These are phyloP conservation scores for Phytopythium montanum DNA, from an alignment of 352 stramenopile species.

Conservation along the genomic window DNA sequence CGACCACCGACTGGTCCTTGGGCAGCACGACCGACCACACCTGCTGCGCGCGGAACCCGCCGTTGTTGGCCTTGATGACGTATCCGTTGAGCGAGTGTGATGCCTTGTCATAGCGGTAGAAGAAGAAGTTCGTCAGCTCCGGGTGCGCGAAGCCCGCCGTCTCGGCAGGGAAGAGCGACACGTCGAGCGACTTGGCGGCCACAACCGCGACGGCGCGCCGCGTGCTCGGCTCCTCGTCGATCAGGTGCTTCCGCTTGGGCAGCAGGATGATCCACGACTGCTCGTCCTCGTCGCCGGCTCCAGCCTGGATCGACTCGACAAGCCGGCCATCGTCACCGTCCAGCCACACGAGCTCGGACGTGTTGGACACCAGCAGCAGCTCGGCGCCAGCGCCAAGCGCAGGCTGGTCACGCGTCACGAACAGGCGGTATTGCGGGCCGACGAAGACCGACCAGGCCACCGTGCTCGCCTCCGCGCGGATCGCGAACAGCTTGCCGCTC, in stretches of 20 bases:
- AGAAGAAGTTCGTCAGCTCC: conserved; percentile 74
- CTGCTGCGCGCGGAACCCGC: conserved; percentile 37
- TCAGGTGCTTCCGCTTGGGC: conserved; percentile 63
- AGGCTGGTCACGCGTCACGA: conserved; percentile 75
- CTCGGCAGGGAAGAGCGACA: conserved; percentile 55
- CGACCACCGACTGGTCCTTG: conserved; percentile 46
- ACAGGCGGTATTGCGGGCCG: conserved; percentile 64
- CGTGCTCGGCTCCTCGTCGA: conserved; percentile 48
- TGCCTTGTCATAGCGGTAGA: conserved; percentile 62
- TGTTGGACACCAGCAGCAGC: conserved; percentile 61
- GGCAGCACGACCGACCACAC: conserved; percentile 75
- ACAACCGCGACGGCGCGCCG: conserved; percentile 64
- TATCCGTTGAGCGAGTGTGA: conserved; percentile 54
- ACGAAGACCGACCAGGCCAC: conserved; percentile 73
- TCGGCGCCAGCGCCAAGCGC: conserved; percentile 68
- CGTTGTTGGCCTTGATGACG: conserved; percentile 31
- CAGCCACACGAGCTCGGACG: conserved; percentile 60
- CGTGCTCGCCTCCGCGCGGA: conserved; percentile 69
- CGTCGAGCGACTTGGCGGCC: conserved; percentile 37
- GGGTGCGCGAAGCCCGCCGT: conserved; percentile 35
- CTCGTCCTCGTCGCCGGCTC: conserved; percentile 7
- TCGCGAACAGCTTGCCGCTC: conserved; percentile 77
- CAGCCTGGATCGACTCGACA: conserved; percentile 32
- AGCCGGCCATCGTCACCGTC: conserved; percentile 61
- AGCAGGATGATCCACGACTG: conserved; percentile 64